phyloP scores from a whole-genome alignment of 768 basidiomycete genomes.

The Rhodotorula diobovata region DNA sequence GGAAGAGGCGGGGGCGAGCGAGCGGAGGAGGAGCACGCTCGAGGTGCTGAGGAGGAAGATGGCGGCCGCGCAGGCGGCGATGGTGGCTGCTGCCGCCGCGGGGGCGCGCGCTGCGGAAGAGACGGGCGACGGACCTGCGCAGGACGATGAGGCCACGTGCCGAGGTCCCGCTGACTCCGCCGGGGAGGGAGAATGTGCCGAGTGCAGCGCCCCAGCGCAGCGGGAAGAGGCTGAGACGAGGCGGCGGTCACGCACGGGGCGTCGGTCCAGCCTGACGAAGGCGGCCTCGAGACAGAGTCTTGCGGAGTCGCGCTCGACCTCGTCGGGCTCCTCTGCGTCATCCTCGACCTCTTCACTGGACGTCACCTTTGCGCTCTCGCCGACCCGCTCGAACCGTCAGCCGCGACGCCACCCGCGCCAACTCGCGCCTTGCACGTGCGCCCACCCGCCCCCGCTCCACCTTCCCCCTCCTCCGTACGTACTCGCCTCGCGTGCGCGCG shows the following conservation, averaged over 20 bases:
- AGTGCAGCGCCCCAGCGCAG: neutral
- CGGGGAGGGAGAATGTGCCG: neutral
- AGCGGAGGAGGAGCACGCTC: conserved; percentile 6
- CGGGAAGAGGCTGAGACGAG: neutral
- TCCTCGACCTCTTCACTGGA: neutral
- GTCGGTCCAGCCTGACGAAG: too few species aligned
- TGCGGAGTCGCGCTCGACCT: too few species aligned
- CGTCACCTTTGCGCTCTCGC: neutral
- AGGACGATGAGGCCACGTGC: too few species aligned
- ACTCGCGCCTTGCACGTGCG: neutral
- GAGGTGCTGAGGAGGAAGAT: neutral
- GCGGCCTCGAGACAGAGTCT: too few species aligned
- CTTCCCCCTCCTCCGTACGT: neutral
- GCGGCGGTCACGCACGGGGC: too few species aligned
- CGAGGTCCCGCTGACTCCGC: too few species aligned
- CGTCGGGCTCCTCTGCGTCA: too few species aligned
- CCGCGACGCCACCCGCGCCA: neutral
- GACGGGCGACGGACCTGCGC: neutral
- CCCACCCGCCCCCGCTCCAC: too few species aligned
- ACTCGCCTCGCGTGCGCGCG: too few species aligned
- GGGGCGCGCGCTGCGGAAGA: neutral
- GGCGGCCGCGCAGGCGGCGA: neutral
- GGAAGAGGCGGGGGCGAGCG: neutral
- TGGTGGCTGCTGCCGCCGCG: too few species aligned
- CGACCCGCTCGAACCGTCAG: neutral